Evolutionary conservation across 169 alveolate species (phyloP).

Genomic region (Hepatocystis sp.): DNA sequence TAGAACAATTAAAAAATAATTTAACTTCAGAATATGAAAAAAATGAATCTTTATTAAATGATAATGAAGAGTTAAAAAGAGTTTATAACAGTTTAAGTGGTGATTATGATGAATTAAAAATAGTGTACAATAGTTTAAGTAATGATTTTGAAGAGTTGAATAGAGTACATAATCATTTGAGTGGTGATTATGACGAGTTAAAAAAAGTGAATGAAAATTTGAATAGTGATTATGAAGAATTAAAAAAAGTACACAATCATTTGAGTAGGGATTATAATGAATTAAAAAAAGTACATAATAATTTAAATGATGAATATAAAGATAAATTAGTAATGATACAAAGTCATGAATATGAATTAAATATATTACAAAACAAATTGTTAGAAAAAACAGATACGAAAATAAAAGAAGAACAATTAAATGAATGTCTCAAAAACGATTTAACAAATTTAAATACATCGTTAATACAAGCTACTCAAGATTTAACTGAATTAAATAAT

Average conservation of each 20-base stretch:
- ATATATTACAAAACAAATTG: slow-evolving; percentile 14
- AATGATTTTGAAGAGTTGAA: too few relatives aligned
- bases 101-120: too few relatives aligned
- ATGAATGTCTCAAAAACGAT: slow-evolving; percentile 43
- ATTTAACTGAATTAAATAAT: slow-evolving; percentile 41
- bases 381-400: slow-evolving; percentile 40
- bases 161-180: too few relatives aligned
- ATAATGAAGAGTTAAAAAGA: too few relatives aligned
- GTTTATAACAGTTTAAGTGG: too few relatives aligned
- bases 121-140: too few relatives aligned
- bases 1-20: slow-evolving; percentile 5
- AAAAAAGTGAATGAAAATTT: too few relatives aligned
- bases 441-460: slow-evolving; percentile 47
- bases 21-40: slow-evolving; percentile 28
- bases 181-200: too few relatives aligned
- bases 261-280: too few relatives aligned
- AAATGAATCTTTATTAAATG: slow-evolving; percentile 17
- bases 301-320: slow-evolving; percentile 36
- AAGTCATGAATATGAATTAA: slow-evolving; percentile 31
- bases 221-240: too few relatives aligned
- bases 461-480: slow-evolving; percentile 40
- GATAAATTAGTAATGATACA: slow-evolving; percentile 29
- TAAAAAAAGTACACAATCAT: too few relatives aligned
- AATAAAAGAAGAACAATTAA: slow-evolving; percentile 42
- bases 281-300: slow-evolving; percentile 15